Base-by-base conservation (phyloP, 2,329 filamentous ascomycete genomes). In the Pyrenophora graminea region DNA sequence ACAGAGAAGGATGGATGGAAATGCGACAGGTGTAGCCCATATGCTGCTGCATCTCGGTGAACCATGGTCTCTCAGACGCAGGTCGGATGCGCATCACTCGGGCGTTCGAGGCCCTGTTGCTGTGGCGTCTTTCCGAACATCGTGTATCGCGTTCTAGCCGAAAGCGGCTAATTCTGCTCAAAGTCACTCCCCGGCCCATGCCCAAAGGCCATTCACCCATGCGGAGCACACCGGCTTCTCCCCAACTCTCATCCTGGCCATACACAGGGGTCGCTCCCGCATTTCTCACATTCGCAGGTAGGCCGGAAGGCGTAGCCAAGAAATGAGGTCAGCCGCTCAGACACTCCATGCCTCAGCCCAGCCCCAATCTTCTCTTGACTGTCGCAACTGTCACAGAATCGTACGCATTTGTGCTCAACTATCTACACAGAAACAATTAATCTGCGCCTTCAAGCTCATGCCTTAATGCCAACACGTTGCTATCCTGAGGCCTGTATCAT, bases 321-420 rank as follows among this genome's bases (percentile, higher is more conserved):
- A 44, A 41, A 49, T 39, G 13, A 21, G 40, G 58, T 55, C 40
- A 40, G 48, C 39, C 37, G 42, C 48, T 56, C 61, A 46, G 55
- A 64, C 67, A 63, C 61, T 66, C 51, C 56, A 58, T 51, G 70
- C 66, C 56, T 70, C 69, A 71, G 64, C 67, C 51, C 41, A 55
- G 57, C 44, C 59, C 64, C 65, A 61, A 56, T 58, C 48, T 17
- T 31, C 55, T 63, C 67, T 67, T 67, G 61, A 62, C 58, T 65
- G 67, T 70, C 68, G 60, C 69, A 66, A 61, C 59, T 66, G 67
- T 70, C 68, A 60, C 69, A 66, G 53, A 44, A 67, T 61, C 61
- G 10, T 48, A 55, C 70, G 60, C 67, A 70, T 61, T 62, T 50
- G 38, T 53, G 31, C 65, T 57, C 60, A 46, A 31, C 27, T 39